Percentiles rank a stretch among this genome's conserved stretches.
Evolutionary conservation across 1,284 basidiomycete species (phyloP).

Genomic region (Leccinum angustisporum): DNA sequence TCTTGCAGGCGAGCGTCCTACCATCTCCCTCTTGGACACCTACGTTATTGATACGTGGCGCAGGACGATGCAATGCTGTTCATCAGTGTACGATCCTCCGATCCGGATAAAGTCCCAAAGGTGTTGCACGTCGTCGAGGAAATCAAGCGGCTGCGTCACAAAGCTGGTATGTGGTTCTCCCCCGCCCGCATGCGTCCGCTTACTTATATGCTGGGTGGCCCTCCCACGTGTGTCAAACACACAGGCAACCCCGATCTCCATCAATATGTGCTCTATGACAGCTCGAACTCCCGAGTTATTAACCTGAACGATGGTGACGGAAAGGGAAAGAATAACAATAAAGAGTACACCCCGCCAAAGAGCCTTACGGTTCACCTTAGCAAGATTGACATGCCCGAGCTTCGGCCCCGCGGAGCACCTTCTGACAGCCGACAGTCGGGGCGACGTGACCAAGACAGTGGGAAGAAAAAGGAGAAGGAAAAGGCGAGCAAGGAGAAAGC

Average conservation of each 20-base stretch:
- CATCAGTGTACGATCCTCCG: constrained; percentile 66
- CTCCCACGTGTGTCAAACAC: not conserved
- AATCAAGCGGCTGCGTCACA: constrained; percentile 71
- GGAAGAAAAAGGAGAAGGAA: constrained; percentile 21
- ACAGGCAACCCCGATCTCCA: constrained; percentile 66
- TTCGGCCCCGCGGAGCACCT: constrained; percentile 48
- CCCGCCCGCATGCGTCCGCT: not conserved
- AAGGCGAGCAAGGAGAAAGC: constrained; percentile 22
- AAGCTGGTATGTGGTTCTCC: constrained; percentile 48
- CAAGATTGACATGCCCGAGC: constrained; percentile 82
- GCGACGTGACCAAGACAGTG: constrained; percentile 10
- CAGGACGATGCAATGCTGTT: constrained; percentile 81
- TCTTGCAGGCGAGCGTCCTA: constrained; percentile 52
- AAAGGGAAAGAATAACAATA: constrained; percentile 38
- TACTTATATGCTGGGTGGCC: not conserved
- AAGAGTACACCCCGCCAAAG: constrained; percentile 60
- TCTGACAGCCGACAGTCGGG: not conserved
- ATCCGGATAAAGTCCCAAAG: constrained; percentile 68
- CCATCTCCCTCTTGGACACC: not conserved
- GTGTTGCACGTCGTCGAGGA: constrained; percentile 79
- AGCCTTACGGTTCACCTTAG: constrained; percentile 71
- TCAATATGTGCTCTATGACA: constrained; percentile 77
- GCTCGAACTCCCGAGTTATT: constrained; percentile 51
- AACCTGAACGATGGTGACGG: constrained; percentile 54
- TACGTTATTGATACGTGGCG: not conserved